Evolutionary conservation across 2,329 filamentous ascomycete species (phyloP).

Genomic region (Penicillium sp.): DNA sequence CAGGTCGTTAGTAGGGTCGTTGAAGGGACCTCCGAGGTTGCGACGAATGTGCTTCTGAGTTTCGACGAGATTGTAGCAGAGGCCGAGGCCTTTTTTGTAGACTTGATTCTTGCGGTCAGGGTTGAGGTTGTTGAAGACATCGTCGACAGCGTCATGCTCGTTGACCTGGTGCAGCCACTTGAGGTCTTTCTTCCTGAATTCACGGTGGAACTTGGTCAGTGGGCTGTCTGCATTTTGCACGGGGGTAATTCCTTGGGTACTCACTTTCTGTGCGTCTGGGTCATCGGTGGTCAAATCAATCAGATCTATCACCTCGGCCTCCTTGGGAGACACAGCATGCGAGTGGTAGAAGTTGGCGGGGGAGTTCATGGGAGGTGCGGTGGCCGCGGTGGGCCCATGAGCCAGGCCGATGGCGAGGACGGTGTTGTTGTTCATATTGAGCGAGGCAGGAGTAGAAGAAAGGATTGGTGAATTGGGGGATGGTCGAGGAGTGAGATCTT

Average conservation of each 20-base stretch:
- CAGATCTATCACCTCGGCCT: slow-evolving; percentile 10
- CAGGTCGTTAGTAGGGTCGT: not conserved
- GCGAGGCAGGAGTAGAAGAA: no score
- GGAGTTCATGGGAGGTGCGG: not conserved
- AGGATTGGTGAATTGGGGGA: no score
- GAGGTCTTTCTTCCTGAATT: slow-evolving; percentile 31
- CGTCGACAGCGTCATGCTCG: not conserved
- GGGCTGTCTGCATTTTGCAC: not conserved
- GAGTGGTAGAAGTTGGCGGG: not conserved
- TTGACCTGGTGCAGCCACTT: slow-evolving; percentile 24
- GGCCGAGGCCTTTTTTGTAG: not conserved
- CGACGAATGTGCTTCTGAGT: slow-evolving; percentile 3
- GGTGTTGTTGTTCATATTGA: no score
- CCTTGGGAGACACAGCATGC: slow-evolving; percentile 5
- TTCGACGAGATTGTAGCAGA: not conserved
- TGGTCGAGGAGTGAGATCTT: no score
- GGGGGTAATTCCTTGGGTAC: slow-evolving; percentile 4
- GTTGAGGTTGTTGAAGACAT: not conserved
- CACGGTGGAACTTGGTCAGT: slow-evolving; percentile 19
- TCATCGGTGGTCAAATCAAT: slow-evolving; percentile 12
- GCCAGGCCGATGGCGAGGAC: no score
- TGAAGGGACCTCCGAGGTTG: not conserved
- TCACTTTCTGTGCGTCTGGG: slow-evolving; percentile 3
- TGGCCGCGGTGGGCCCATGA: no score
- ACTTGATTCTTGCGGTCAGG: not conserved